Base-by-base conservation (phyloP, 139 green algal species). In the Coccomyxa sp. region DNA sequence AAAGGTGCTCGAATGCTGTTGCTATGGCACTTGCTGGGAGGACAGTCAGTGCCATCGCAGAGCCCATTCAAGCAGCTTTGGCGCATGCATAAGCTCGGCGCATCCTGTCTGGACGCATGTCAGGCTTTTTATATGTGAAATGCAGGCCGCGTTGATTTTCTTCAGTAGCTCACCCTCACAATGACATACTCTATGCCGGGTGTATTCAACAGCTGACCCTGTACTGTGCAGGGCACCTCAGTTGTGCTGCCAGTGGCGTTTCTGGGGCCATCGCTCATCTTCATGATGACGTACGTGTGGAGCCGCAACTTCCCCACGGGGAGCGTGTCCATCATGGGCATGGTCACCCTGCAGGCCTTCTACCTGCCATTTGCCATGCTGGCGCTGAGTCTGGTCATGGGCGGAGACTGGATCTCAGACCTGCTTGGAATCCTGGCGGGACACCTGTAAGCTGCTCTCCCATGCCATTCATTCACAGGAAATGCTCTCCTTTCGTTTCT, bases 271-370 rank as follows among this genome's bases (percentile, higher is more conserved):
- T 40, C 86, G 31, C 73, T 95, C 7, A 55, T 95, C n/a, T 91
- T 87, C 73, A 87, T 92, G 82, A 73, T 94, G n/a, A 10, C 93
- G n/a, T 94, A 94, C 79, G 69, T 95, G 34, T 94, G 90, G 90
- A 86, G 73, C 76, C 82, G 82, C 7, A 79, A 85, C 24, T 84
- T 83, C 74, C 44, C 88, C 7, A 78, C 85, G 33, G 69, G 29
- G 29, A 74, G 37, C 6, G 85, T 93, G 34, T 84, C 55, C 36
- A 54, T 93, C 40, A 87, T 88, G 71, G 89, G 89, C 36, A 16
- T 93, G 7, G 31, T 93, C 29, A 69, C 74, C 24, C 31, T 91
- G 4, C 70, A 88, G 71, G 83, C 82, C 9, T 82, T 90, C 72
- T 92, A 91, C 79, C 82, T 93, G 78, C 89, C 89, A n/a, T 90